Evolutionary conservation across 495 filamentous ascomycete genomes (phyloP).

Genomic region (Platismatia glauca): DNA sequence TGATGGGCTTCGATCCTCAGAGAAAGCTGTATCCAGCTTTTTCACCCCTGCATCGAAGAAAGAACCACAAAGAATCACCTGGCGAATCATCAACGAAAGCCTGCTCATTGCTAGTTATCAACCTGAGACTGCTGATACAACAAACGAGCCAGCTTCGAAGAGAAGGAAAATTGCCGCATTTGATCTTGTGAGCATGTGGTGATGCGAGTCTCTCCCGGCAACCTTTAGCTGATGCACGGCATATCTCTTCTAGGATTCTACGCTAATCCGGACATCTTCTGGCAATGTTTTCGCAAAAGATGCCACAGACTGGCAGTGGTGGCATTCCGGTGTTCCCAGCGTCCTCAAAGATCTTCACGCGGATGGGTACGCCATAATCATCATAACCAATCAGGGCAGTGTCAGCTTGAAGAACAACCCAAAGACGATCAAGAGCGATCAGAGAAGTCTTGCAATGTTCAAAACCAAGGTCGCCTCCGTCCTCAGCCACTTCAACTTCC

Average conservation of each 20-base stretch:
- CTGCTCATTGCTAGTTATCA: conserved; percentile 69
- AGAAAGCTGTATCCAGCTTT: conserved; percentile 71
- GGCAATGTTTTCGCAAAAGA: conserved; percentile 68
- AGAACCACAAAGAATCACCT: conserved; percentile 65
- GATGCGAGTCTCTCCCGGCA: neutral
- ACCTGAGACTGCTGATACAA: conserved; percentile 31
- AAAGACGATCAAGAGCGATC: conserved; percentile 57
- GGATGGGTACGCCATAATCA: conserved; percentile 66
- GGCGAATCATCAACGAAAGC: conserved; percentile 59
- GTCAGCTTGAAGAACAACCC: conserved; percentile 62
- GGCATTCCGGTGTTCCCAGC: conserved; percentile 61
- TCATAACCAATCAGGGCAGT: conserved; percentile 84
- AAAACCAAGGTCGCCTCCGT: conserved; percentile 67
- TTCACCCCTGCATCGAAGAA: conserved; percentile 86
- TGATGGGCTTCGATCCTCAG: conserved; percentile 17
- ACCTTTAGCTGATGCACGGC: neutral
- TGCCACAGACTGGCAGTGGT: conserved; percentile 89
- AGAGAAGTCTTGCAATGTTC: conserved; percentile 59
- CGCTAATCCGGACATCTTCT: conserved; percentile 68
- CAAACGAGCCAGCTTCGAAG: conserved; percentile 25
- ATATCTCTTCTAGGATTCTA: conserved; percentile 60
- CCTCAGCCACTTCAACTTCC: conserved; percentile 62
- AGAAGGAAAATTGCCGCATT: conserved; percentile 72
- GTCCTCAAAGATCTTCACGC: conserved; percentile 55
- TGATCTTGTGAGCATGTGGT: conserved; percentile 58